Conservation (phyloP, 768 basidiomycete genomes). For the Phaeotremella fagi region DNA sequence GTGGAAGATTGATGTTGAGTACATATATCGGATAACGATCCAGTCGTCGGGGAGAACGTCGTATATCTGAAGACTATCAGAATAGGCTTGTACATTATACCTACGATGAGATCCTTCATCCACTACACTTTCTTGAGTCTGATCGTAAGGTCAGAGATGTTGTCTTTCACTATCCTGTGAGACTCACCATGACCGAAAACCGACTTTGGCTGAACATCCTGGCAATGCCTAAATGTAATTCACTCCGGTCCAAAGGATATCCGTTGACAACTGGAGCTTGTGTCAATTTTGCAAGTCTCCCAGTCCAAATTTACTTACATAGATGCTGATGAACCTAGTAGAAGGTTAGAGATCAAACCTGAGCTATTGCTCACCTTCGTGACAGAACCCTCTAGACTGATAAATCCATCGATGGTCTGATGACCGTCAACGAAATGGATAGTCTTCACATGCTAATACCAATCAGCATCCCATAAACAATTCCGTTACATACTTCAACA, state of each 20-base stretch:
- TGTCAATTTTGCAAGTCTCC: constrained; percentile 1
- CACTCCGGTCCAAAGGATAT: constrained; percentile 23
- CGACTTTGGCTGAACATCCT: constrained; percentile 19
- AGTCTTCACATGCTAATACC: constrained; percentile 57
- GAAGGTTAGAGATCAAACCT: constrained; percentile 14
- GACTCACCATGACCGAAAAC: constrained; percentile 12
- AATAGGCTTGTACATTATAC: neutral
- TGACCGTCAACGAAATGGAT: constrained; percentile 55
- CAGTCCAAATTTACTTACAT: constrained; percentile 55
- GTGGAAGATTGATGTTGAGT: constrained; percentile 66
- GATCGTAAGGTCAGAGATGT: neutral
- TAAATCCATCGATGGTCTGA: constrained; percentile 70
- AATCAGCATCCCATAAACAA: constrained; percentile 9
- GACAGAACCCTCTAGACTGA: constrained; percentile 68
- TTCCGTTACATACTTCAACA: constrained; percentile 53
- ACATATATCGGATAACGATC: constrained; percentile 81
- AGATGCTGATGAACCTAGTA: constrained; percentile 75
- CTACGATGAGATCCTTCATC: constrained; percentile 3
- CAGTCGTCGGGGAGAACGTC: constrained; percentile 70
- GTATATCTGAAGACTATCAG: constrained; percentile 47
- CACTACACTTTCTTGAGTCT: constrained; percentile 8
- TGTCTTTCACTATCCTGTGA: neutral
- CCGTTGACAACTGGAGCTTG: constrained; percentile 25
- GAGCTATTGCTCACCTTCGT: constrained; percentile 58
- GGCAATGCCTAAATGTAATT: constrained; percentile 24